A percentile compares a stretch with the other conserved stretches of the same genome.
These are phyloP conservation scores for Craterostigma plantagineum DNA, from an alignment of 257 asterid species.

Conservation along the genomic window DNA sequence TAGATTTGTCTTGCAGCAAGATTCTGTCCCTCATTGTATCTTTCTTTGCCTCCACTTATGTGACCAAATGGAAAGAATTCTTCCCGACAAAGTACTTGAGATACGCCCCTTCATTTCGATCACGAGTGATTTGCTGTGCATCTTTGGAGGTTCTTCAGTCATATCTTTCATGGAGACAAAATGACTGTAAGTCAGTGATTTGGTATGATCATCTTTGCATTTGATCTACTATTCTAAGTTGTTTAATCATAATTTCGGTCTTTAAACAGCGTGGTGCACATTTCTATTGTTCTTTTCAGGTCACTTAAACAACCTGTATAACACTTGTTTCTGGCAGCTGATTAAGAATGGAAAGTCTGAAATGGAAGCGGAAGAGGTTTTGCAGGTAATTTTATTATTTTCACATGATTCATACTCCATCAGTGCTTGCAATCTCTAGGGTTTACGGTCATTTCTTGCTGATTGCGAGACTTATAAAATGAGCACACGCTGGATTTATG, in stretches of 20 bases:
- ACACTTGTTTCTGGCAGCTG: conserved; percentile 65
- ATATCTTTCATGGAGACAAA: conserved; percentile 69
- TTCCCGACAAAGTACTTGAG: conserved; percentile 35
- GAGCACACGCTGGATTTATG: too few species aligned
- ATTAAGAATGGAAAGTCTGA: conserved; percentile 37
- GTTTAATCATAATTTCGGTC: background rate
- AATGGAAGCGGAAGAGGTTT: conserved; percentile 36
- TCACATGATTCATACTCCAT: too few species aligned
- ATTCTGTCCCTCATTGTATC: conserved; percentile 61
- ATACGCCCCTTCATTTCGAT: conserved; percentile 48
- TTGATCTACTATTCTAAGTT: background rate
- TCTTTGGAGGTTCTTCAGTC: conserved; percentile 77
- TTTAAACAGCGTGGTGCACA: too few species aligned
- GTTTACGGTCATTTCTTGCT: too few species aligned
- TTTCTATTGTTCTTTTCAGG: too few species aligned
- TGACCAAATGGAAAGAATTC: conserved; percentile 50
- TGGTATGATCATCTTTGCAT: background rate
- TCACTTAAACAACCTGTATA: conserved; percentile 42
- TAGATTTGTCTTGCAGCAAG: conserved; percentile 44
- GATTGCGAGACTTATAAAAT: too few species aligned
- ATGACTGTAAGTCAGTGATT: background rate
- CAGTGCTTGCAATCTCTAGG: too few species aligned
- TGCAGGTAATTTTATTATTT: conserved; percentile 26
- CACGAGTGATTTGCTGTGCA: conserved; percentile 50
- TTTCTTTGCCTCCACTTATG: conserved; percentile 47